Conservation (phyloP, 2,329 filamentous ascomycete genomes). For the Aspergillus glaucus region DNA sequence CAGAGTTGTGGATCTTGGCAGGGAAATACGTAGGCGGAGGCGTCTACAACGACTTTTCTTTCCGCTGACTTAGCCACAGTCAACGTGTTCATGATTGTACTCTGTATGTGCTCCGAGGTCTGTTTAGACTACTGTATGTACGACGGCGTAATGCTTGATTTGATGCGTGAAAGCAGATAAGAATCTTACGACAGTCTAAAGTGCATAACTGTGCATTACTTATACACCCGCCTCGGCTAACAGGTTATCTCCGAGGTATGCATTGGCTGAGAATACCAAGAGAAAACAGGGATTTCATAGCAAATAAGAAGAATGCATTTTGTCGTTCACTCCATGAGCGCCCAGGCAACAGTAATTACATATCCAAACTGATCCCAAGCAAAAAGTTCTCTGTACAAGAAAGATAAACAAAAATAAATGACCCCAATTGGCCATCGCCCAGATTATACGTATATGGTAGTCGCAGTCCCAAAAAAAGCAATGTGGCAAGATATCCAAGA, state of each 20-base stretch:
- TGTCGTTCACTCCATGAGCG: not conserved
- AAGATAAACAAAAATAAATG: not conserved
- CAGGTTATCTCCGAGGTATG: too few relatives aligned
- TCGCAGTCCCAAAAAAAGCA: not conserved
- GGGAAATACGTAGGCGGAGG: not conserved
- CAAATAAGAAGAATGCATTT: not conserved
- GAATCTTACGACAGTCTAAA: too few relatives aligned
- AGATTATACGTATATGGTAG: not conserved
- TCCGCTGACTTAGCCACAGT: not conserved
- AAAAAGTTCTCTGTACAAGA: not conserved
- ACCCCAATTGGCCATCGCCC: not conserved
- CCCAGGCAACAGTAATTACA: not conserved
- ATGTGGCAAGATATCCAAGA: not conserved
- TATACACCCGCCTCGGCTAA: too few relatives aligned
- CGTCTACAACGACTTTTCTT: too few relatives aligned
- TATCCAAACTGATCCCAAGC: too few relatives aligned
- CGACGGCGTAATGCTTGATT: too few relatives aligned
- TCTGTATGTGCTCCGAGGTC: too few relatives aligned
- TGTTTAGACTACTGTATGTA: not conserved
- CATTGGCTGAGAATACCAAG: not conserved
- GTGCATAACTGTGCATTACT: too few relatives aligned
- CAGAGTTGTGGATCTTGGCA: not conserved
- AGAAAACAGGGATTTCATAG: not conserved
- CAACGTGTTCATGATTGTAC: not conserved
- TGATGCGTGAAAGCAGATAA: too few relatives aligned